These are phyloP conservation scores for Pleodorina starrii DNA, from an alignment of 139 green algal species.

Conservation along the genomic window DNA sequence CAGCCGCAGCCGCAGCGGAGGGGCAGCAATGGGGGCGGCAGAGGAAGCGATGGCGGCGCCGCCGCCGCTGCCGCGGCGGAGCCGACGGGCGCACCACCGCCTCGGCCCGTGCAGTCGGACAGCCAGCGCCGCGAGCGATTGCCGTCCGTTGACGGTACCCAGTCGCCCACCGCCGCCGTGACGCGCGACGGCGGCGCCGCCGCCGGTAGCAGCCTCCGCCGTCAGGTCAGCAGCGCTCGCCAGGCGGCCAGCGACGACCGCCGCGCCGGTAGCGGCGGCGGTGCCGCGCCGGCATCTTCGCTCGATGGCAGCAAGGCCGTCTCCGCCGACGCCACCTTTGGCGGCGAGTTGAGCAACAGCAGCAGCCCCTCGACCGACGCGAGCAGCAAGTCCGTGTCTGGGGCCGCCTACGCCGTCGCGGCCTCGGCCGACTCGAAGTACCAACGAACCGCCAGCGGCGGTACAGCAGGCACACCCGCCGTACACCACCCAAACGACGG, in stretches of 20 bases:
- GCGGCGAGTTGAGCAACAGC: background rate
- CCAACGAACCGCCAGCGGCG: too few relatives aligned
- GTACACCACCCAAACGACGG: background rate
- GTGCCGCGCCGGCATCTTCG: too few relatives aligned
- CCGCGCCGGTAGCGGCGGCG: too few relatives aligned
- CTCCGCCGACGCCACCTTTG: background rate
- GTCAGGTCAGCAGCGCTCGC: background rate
- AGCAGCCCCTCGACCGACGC: background rate
- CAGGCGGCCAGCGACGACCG: background rate
- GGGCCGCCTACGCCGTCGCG: too few relatives aligned
- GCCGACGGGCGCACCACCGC: background rate
- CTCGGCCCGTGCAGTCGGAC: background rate
- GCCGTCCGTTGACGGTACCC: constrained; percentile 2
- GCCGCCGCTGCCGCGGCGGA: too few relatives aligned
- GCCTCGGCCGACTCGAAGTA: too few relatives aligned
- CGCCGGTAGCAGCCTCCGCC: background rate
- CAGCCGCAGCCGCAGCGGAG: background rate
- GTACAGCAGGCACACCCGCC: too few relatives aligned
- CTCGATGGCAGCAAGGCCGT: background rate
- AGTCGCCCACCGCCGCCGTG: background rate
- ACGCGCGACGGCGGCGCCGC: background rate
- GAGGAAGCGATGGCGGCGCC: background rate
- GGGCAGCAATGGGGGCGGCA: background rate
- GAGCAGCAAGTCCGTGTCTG: constrained; percentile 3
- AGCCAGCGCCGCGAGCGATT: background rate